These are phyloP conservation scores for Pyrus bretschneideri DNA, from an alignment of 306 rosid genomes.

Conservation along the genomic window DNA sequence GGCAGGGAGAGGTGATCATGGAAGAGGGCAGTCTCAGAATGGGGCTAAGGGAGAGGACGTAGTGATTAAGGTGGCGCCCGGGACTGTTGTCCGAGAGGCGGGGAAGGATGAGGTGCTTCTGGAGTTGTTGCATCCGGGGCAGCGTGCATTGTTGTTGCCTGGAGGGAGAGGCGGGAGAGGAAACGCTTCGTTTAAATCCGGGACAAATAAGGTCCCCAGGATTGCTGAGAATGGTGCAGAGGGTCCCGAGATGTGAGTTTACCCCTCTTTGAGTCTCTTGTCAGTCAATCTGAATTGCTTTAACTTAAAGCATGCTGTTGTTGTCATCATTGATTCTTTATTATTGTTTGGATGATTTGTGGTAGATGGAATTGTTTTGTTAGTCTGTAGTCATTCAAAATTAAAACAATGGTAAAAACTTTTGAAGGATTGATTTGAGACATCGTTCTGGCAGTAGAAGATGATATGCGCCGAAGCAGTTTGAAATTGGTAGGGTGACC, in stretches of 20 bases:
- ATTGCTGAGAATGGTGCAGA: conserved; percentile 87
- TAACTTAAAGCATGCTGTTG: not conserved
- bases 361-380: not conserved
- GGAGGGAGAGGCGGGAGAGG: conserved; percentile 99
- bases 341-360: not conserved
- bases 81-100: conserved; percentile 66
- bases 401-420: not conserved
- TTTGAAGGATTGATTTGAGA: not conserved
- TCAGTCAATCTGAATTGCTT: not conserved
- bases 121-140: conserved; percentile 81
- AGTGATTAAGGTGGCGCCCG: conserved; percentile 83
- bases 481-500: not conserved
- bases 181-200: conserved; percentile 79
- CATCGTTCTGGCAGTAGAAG: not conserved
- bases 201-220: conserved; percentile 76
- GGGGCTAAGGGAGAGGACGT: conserved; percentile 92
- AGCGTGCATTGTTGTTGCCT: conserved; percentile 61
- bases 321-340: not conserved
- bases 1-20: conserved; percentile 76
- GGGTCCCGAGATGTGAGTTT: conserved; percentile 78
- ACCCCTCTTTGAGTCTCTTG: not conserved
- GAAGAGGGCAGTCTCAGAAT: conserved; percentile 54
- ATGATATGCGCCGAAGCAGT: not conserved
- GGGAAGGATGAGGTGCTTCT: conserved; percentile 53
- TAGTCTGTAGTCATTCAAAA: not conserved